phyloP scores from a whole-genome alignment of 1,284 basidiomycete species.

The Malassezia cuniculi region DNA sequence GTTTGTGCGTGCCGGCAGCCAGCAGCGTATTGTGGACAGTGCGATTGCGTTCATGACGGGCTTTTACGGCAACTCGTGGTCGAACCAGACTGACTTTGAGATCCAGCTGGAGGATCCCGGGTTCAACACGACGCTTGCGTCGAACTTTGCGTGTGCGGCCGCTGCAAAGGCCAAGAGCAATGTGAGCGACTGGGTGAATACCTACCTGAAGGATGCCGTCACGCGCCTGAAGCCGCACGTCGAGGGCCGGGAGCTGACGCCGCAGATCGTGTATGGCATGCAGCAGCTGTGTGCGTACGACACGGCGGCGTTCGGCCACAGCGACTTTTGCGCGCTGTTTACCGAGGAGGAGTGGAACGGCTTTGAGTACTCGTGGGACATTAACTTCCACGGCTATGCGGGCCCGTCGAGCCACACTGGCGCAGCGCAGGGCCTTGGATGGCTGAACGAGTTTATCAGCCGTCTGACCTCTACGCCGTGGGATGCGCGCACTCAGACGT shows the following conservation, averaged over 20 bases:
- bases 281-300: slow-evolving; percentile 43
- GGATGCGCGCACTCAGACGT: slow-evolving; percentile 23
- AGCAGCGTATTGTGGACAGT: slow-evolving; percentile 40
- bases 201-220: slow-evolving; percentile 35
- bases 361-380: slow-evolving; percentile 58
- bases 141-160: slow-evolving; percentile 31
- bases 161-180: slow-evolving; percentile 2
- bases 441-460: slow-evolving; percentile 49
- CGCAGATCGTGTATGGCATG: slow-evolving; percentile 24
- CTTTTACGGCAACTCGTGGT: slow-evolving; percentile 24
- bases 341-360: slow-evolving; percentile 78
- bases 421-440: slow-evolving; percentile 69
- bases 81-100: slow-evolving; percentile 23
- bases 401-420: slow-evolving; percentile 67
- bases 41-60: slow-evolving; percentile 30
- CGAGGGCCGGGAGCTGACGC: slow-evolving; percentile 19
- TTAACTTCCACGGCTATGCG: slow-evolving; percentile 52
- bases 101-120: slow-evolving; percentile 35
- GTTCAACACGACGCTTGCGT: slow-evolving; percentile 40
- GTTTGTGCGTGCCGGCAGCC: slow-evolving; percentile 36
- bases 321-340: slow-evolving; percentile 76
- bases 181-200: slow-evolving; percentile 10
- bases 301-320: slow-evolving; percentile 77
- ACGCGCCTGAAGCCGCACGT: slow-evolving; percentile 24
- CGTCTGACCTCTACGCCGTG: slow-evolving; percentile 21